Conservation (phyloP, 108 stramenopile genomes). For the Pseudonitzschia multistriata region DNA sequence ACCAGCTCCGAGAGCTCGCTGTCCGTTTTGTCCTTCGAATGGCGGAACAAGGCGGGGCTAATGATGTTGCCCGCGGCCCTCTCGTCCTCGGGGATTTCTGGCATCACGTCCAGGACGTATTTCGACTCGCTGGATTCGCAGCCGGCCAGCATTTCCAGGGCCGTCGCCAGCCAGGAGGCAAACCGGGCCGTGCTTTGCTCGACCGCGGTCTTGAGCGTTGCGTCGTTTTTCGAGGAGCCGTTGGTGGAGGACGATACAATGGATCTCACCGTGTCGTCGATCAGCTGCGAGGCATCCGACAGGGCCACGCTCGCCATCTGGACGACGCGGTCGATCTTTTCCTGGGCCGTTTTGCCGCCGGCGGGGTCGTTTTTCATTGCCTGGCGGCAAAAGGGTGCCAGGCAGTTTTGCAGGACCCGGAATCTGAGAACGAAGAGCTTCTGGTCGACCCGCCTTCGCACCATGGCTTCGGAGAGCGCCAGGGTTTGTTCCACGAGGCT, state of each 20-base stretch:
- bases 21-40: not conserved
- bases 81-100: constrained; percentile 24
- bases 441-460: constrained; percentile 61
- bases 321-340: constrained; percentile 44
- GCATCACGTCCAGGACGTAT: constrained; percentile 33
- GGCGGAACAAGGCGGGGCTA: constrained; percentile 3
- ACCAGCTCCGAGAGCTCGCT: constrained; percentile 8
- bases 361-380: constrained; percentile 6
- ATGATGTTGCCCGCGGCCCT: constrained; percentile 2
- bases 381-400: constrained; percentile 56
- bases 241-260: constrained; percentile 38
- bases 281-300: constrained; percentile 77
- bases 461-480: constrained; percentile 69
- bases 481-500: constrained; percentile 69
- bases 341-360: constrained; percentile 24
- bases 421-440: constrained; percentile 60
- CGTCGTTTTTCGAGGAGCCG: too few relatives aligned
- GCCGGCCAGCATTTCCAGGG: constrained; percentile 69
- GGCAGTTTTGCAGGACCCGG: constrained; percentile 59
- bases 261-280: constrained; percentile 78
- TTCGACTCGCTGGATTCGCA: constrained; percentile 51
- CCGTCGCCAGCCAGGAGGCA: constrained; percentile 70
- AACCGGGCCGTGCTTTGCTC: constrained; percentile 59
- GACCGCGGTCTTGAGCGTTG: constrained; percentile 49
- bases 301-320: constrained; percentile 70